These are phyloP conservation scores for Tetraselmis chui DNA, from an alignment of 139 green algal species.

Conservation along the genomic window DNA sequence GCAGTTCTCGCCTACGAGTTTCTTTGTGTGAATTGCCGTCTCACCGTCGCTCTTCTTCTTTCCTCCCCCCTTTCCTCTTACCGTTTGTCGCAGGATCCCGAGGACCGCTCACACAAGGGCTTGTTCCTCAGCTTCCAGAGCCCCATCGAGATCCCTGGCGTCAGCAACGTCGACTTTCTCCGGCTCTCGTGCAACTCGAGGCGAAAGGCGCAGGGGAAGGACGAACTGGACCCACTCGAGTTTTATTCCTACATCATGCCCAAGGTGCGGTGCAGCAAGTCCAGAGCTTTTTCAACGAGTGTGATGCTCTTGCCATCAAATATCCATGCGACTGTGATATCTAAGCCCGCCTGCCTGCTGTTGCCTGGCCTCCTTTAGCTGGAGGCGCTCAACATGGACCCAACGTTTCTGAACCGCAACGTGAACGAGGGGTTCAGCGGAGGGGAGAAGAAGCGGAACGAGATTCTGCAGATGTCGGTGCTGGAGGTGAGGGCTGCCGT, in stretches of 20 bases:
- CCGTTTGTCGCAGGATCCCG: slow-evolving; percentile 63
- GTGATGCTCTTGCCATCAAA: too few relatives aligned
- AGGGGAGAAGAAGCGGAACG: slow-evolving; percentile 99
- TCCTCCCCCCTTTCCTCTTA: too few relatives aligned
- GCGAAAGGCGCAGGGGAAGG: slow-evolving; percentile 60
- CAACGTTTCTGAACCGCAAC: slow-evolving; percentile 92
- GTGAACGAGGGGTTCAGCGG: slow-evolving; percentile 98
- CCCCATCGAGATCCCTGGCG: slow-evolving; percentile 92
- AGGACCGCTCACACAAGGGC: slow-evolving; percentile 82
- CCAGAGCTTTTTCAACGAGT: too few relatives aligned
- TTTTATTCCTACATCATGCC: slow-evolving; percentile 94
- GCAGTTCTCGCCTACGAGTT: too few relatives aligned
- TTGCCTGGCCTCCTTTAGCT: too few relatives aligned
- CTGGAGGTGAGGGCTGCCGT: slow-evolving; percentile 73
- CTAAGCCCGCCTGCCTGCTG: too few relatives aligned
- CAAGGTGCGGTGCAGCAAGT: slow-evolving; percentile 75
- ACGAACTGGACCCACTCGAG: slow-evolving; percentile 95
- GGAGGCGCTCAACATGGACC: slow-evolving; percentile 93
- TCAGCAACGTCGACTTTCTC: slow-evolving; percentile 96
- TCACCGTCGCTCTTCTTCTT: too few relatives aligned
- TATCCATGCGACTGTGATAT: too few relatives aligned
- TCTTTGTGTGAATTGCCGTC: too few relatives aligned
- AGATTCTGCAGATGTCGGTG: slow-evolving; percentile 91
- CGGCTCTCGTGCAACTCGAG: slow-evolving; percentile 86
- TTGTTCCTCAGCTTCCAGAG: slow-evolving; percentile 94